A percentile compares a stretch with the other conserved stretches of the same genome.
These are phyloP conservation scores for Silene uniflora DNA, from an alignment of 148 eudicot species.

Conservation along the genomic window DNA sequence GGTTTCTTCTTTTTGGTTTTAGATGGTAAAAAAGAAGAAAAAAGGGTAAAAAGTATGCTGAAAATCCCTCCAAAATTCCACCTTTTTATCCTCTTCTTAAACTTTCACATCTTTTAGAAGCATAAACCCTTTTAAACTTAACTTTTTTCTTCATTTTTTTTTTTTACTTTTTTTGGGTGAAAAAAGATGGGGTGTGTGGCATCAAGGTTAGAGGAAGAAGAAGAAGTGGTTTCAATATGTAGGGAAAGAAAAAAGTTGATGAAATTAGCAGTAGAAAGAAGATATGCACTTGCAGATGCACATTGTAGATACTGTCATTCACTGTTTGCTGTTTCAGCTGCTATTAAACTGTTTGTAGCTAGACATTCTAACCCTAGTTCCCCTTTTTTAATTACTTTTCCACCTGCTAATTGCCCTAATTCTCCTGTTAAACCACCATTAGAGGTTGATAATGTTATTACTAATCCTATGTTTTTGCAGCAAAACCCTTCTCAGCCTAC, in stretches of 20 bases:
- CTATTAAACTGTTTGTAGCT: constrained; percentile 74
- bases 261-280: constrained; percentile 78
- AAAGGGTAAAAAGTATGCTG: constrained; percentile 22
- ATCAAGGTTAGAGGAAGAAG: constrained; percentile 78
- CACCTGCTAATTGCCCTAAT: constrained; percentile 45
- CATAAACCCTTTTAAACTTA: constrained; percentile 14
- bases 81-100: constrained; percentile 27
- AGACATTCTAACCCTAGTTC: constrained; percentile 76
- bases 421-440: constrained; percentile 36
- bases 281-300: constrained; percentile 81
- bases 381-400: constrained; percentile 68
- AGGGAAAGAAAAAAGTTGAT: constrained; percentile 72
- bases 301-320: constrained; percentile 79
- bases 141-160: background rate
- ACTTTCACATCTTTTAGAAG: constrained; percentile 18
- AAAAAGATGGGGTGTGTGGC: constrained; percentile 82
- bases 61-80: constrained; percentile 24
- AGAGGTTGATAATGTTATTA: constrained; percentile 40
- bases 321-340: constrained; percentile 77
- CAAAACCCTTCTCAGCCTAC: constrained; percentile 55
- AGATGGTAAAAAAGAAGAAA: constrained; percentile 29
- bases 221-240: constrained; percentile 80
- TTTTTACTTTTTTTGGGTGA: background rate
- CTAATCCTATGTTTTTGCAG: constrained; percentile 76
- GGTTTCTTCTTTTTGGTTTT: constrained; percentile 27